Evolutionary conservation across 306 rosid species (phyloP).

Genomic region (Pyrus bretschneideri): DNA sequence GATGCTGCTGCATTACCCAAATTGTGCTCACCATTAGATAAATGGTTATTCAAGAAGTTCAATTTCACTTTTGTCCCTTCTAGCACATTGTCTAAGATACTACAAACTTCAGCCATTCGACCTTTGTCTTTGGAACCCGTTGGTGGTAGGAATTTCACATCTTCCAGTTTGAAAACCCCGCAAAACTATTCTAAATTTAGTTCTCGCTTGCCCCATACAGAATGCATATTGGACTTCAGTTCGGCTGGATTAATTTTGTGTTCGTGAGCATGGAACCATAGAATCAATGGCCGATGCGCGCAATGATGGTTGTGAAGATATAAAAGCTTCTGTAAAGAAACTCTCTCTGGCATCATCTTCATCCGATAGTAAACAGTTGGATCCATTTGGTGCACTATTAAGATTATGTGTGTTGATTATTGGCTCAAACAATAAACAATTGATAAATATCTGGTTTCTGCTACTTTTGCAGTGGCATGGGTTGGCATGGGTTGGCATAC

Average conservation of each 20-base stretch:
- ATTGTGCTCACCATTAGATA: slow-evolving; percentile 62
- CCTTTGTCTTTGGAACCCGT: slow-evolving; percentile 18
- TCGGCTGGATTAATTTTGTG: slow-evolving; percentile 8
- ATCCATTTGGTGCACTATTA: slow-evolving; percentile 57
- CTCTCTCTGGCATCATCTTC: slow-evolving; percentile 61
- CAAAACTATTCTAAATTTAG: slow-evolving; percentile 24
- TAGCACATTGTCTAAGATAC: slow-evolving; percentile 66
- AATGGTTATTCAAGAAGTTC: slow-evolving; percentile 59
- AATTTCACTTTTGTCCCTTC: slow-evolving; percentile 51
- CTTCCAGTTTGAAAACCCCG: slow-evolving; percentile 25
- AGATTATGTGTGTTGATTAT: slow-evolving; percentile 76
- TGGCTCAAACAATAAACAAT: no score
- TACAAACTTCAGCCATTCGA: slow-evolving; percentile 46
- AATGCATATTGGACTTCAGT: slow-evolving; percentile 15
- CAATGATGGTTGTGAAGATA: slow-evolving; percentile 29
- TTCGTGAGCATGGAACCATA: slow-evolving; percentile 14
- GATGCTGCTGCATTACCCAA: slow-evolving; percentile 44
- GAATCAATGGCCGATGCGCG: slow-evolving; percentile 19
- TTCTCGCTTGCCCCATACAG: slow-evolving; percentile 18
- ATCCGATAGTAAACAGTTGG: slow-evolving; percentile 30
- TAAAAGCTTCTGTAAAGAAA: slow-evolving; percentile 57
- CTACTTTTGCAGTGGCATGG: no score
- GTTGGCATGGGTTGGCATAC: no score
- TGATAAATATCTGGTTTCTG: no score
- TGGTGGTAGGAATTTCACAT: slow-evolving; percentile 21